Conservation (phyloP, 2,329 filamentous ascomycete genomes). For the Pseudovirgaria hyperparasitica region DNA sequence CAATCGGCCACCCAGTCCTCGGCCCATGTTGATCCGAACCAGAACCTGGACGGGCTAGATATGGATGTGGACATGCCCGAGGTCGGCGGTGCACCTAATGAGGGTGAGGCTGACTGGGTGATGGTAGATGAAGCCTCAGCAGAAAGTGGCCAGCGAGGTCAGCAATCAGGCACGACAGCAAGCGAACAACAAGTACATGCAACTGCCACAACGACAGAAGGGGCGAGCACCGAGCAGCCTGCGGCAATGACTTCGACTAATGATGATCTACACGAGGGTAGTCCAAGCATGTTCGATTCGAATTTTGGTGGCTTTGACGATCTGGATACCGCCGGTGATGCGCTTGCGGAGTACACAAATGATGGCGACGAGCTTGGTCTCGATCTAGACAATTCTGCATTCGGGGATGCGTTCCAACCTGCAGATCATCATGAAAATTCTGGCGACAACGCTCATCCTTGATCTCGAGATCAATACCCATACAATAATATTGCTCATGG, state of each 20-base stretch:
- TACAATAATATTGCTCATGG: no score
- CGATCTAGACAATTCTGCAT: conserved; percentile 25
- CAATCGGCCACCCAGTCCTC: conserved; percentile 8
- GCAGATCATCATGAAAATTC: conserved; percentile 18
- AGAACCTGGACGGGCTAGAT: conserved; percentile 21
- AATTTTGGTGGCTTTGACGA: conserved; percentile 25
- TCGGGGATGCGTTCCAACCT: conserved; percentile 28
- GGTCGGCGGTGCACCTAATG: conserved; percentile 28
- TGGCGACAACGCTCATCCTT: background rate
- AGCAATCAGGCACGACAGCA: conserved; percentile 4
- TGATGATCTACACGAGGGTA: conserved; percentile 17
- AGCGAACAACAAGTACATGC: conserved; percentile 9
- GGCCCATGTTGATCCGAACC: conserved; percentile 14
- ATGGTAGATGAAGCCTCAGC: conserved; percentile 17
- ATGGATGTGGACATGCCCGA: conserved; percentile 46
- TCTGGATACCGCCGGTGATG: conserved; percentile 26
- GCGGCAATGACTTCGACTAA: conserved; percentile 11
- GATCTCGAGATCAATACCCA: no score
- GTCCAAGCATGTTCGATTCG: conserved; percentile 23
- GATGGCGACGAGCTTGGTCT: conserved; percentile 23
- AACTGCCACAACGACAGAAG: conserved; percentile 7
- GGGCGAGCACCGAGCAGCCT: conserved; percentile 4
- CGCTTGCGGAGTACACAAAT: conserved; percentile 23
- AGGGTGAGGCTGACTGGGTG: conserved; percentile 22
- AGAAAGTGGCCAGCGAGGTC: conserved; percentile 10